A percentile compares a stretch with the other conserved stretches of the same genome.
phyloP scores from a whole-genome alignment of 176 grass and related monocot genomes.

The Alopecurus myosuroides region DNA sequence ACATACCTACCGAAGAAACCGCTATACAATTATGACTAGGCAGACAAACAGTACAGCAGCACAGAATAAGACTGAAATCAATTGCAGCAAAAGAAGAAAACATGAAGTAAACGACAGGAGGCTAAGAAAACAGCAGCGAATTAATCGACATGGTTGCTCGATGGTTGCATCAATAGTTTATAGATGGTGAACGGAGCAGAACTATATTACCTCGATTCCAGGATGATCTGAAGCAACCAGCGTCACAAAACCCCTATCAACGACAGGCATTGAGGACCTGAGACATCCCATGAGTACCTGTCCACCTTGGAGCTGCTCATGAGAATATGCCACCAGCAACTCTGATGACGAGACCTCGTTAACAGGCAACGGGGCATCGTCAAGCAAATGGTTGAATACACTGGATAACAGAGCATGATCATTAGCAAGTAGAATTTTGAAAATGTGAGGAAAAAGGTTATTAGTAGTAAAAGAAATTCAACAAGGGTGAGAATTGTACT shows the following conservation, averaged over 20 bases:
- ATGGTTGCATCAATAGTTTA: background rate
- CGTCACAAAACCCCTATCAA: constrained; percentile 63
- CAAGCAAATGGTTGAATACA: constrained; percentile 69
- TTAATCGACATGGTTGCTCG: background rate
- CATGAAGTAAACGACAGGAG: background rate
- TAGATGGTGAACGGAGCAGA: background rate
- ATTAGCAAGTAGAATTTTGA: constrained; percentile 7
- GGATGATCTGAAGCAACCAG: constrained; percentile 63
- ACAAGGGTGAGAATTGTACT: constrained; percentile 33
- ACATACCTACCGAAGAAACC: constrained; percentile 59
- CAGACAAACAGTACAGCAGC: background rate
- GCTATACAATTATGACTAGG: constrained; percentile 25
- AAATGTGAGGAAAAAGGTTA: background rate
- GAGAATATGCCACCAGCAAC: constrained; percentile 49
- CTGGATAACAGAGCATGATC: constrained; percentile 26
- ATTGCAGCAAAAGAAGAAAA: background rate
- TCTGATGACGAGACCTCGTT: constrained; percentile 64
- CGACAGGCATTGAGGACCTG: constrained; percentile 41
- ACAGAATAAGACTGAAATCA: background rate
- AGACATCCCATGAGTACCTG: constrained; percentile 18
- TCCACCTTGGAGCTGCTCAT: constrained; percentile 29
- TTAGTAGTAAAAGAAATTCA: background rate
- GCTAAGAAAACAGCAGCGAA: background rate
- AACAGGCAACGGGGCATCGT: constrained; percentile 61
- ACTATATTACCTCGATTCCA: constrained; percentile 54